These are phyloP conservation scores for Mortierella sp. DNA, from an alignment of 371 early-diverging fungal species.

Conservation along the genomic window DNA sequence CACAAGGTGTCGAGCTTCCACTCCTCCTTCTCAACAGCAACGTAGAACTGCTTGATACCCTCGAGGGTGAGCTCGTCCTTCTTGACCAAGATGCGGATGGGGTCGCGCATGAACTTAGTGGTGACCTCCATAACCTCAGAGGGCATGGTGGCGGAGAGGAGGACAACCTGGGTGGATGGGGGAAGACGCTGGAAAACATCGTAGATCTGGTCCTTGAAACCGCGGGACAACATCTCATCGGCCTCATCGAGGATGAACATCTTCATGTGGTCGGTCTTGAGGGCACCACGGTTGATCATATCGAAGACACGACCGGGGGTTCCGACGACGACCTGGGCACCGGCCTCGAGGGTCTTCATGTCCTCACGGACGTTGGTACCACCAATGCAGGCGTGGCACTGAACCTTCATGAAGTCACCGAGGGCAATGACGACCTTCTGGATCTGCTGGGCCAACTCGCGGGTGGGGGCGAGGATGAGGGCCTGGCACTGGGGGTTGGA, in stretches of 20 bases:
- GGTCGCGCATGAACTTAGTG: conserved; percentile 93
- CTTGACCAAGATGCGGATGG: conserved; percentile 95
- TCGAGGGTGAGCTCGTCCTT: conserved; percentile 97
- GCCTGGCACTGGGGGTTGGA: conserved; percentile 85
- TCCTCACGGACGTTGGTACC: conserved; percentile 92
- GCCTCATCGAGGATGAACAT: conserved; percentile 98
- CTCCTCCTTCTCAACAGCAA: conserved; percentile 92
- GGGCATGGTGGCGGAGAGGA: conserved; percentile 96
- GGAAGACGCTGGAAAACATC: conserved; percentile 92
- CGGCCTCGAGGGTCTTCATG: conserved; percentile 74
- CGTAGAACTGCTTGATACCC: conserved; percentile 95
- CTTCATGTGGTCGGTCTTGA: conserved; percentile 85
- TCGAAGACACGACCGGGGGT: conserved; percentile 97
- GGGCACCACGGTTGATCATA: conserved; percentile 90
- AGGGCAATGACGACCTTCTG: conserved; percentile 87
- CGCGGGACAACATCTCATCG: conserved; percentile 96
- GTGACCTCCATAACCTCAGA: conserved; percentile 93
- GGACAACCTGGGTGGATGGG: conserved; percentile 87
- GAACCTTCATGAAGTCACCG: conserved; percentile 88
- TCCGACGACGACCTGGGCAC: conserved; percentile 91
- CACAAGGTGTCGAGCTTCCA: conserved; percentile 93
- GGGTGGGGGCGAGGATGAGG: conserved; percentile 91
- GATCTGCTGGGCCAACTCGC: conserved; percentile 95
- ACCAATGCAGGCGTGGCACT: conserved; percentile 91
- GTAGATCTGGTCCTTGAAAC: conserved; percentile 97